Base-by-base conservation (phyloP, 345 rosid genomes). In the Aquilaria yunnanensis region DNA sequence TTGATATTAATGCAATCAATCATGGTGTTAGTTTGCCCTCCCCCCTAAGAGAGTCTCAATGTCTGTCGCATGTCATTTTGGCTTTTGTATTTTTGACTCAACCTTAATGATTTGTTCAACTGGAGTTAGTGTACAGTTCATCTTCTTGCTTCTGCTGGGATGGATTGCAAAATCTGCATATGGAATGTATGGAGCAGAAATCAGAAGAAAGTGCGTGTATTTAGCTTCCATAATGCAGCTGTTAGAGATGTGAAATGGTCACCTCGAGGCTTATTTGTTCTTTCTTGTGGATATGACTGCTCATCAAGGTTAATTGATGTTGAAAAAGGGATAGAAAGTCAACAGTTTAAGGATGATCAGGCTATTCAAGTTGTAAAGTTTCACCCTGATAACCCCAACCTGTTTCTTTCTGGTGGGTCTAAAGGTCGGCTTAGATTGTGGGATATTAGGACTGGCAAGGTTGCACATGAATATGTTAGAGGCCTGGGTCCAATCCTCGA, bases 121-220 rank as follows among this genome's bases (percentile, higher is more conserved):
- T 68, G 62, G 76, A 76, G 70, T 71, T 78, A 51, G 80, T 82
- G 45, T 82, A 72, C 92, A 86, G 96, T 81, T 81, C 91, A 88
- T 72, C 95, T 90, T 72, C 95, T 90, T 76, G 95, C 95, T 71
- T 90, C 96, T 67, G 89, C 89, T 67, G 96, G 95, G 51, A 77
- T 88, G 68, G 95, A 90, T 79, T 86, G 78, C 53, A 67, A 80
- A 53, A 74, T 77, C 68, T 77, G 77, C 73, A 72, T 86, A 66
- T 90, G 97, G 96, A 90, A 88, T 56, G 89, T 81, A 49, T 86
- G 95, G 99, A 88, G 83, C 75, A 76, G 59, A 64, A 75, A 53
- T 51, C 83, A 79, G 76, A 83, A 80, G 78, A 73, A 75, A 68
- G 90, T 82, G 37, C 78, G 89, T 14, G 58, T 70, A 2, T 81